Conservation (phyloP, 2,329 filamentous ascomycete species). For the Xylaria sp. region DNA sequence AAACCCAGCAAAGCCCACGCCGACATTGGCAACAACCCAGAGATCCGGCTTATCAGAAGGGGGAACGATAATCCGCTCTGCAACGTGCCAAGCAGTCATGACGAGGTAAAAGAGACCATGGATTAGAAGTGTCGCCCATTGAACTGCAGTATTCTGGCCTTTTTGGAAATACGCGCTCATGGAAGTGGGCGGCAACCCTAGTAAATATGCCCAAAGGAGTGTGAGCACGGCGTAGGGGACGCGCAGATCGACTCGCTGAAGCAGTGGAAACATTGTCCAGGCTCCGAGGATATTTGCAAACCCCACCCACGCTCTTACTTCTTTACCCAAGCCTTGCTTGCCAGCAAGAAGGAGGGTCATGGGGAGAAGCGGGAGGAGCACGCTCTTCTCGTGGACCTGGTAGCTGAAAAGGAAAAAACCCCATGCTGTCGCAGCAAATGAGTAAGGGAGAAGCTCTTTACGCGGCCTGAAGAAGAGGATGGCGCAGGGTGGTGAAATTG, state of each 20-base stretch:
- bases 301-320: conserved; percentile 89
- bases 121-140: conserved; percentile 72
- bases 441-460: conserved; percentile 80
- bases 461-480: conserved; percentile 83
- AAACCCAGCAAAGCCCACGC: conserved; percentile 87
- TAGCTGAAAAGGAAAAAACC: conserved; percentile 98
- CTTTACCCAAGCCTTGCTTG: conserved; percentile 79
- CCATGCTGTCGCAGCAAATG: conserved; percentile 88
- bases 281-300: conserved; percentile 90
- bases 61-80: conserved; percentile 74
- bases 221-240: conserved; percentile 88
- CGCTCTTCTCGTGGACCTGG: conserved; percentile 98
- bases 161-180: conserved; percentile 74
- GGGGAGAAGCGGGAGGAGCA: conserved; percentile 88
- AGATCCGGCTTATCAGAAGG: conserved; percentile 87
- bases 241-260: conserved; percentile 83
- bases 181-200: conserved; percentile 85
- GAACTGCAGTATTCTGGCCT: conserved; percentile 57
- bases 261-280: conserved; percentile 94
- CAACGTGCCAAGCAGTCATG: conserved; percentile 85
- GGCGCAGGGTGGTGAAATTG: conserved; percentile 82
- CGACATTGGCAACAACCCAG: conserved; percentile 92
- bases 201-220: conserved; percentile 88
- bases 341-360: conserved; percentile 90
- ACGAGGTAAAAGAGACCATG: conserved; percentile 80